Base-by-base conservation (phyloP, 805 yeast species). In the Candida ponderosae region DNA sequence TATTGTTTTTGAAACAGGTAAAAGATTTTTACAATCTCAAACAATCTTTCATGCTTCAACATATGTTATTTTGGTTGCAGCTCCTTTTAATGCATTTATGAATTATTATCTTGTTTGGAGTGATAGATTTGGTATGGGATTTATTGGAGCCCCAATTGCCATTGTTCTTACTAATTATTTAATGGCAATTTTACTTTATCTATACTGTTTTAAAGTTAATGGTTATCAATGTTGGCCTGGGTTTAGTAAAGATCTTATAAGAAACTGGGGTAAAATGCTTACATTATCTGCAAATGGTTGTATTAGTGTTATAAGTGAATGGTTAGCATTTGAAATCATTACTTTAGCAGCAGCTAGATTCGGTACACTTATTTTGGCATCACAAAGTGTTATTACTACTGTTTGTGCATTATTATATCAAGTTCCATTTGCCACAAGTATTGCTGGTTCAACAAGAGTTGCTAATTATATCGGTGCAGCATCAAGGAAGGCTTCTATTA, bases 21-120 rank as follows among this genome's bases (percentile, higher is more conserved):
- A 82, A 54, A 76, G 83, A 54, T 83, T 70, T 49, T 62, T 83
- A 47, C 90, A 83, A 56, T 72, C 85, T 34, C 90, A 83, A 61
- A 86, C 86, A 18, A 71, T 81, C 7, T 83, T 82, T 58, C 85
- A 82, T 56, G 90, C 90, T 7, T 79, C 88, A 10, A 82, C 89
- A 0, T 78, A 80, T 45, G 81, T 81, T 19, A 61, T 83, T 30
- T 59, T 74, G 29, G 48, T 82, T 21, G 81, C 87, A 59, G 89
- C 89, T 4, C 90, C 93, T 8, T 57, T 82, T 42, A 83, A 83
- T 51, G 82, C 81, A 0, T 41, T 76, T 23, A 58, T 81, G 59
- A 82, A 82, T 48, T 83, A 79, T 50, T 40, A 70, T 16, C 62
- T 83, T 32, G 90, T 83, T n/a, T 79, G 90, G 88, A 66, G 72